phyloP scores from a whole-genome alignment of 1,284 basidiomycete species.

The Ganoderma boninense region DNA sequence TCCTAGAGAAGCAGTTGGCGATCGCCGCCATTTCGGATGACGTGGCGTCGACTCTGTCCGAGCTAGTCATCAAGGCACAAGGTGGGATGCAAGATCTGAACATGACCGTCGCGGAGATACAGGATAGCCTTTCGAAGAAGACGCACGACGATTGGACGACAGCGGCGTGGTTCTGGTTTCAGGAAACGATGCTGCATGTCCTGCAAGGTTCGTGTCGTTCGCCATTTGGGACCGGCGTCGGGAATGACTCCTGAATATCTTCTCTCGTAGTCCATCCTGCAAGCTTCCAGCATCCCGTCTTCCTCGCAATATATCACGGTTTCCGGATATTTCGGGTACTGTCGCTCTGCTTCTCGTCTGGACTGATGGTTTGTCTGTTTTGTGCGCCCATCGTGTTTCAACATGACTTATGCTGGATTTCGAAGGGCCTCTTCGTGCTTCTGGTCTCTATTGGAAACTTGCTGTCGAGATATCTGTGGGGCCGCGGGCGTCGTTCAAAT shows the following conservation, averaged over 20 bases:
- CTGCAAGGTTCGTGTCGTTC: conserved; percentile 31
- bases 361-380: conserved; percentile 34
- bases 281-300: conserved; percentile 29
- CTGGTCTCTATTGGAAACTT: conserved; percentile 20
- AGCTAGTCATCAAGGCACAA: conserved; percentile 48
- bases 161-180: conserved; percentile 26
- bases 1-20: conserved; percentile 46
- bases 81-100: conserved; percentile 57
- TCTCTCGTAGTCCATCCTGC: conserved; percentile 31
- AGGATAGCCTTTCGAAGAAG: conserved; percentile 34
- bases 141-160: conserved; percentile 9
- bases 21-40: conserved; percentile 44
- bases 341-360: conserved; percentile 31
- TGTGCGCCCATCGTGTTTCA: neutral
- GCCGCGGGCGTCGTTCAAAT: neutral
- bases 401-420: neutral
- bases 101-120: conserved; percentile 48
- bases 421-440: conserved; percentile 26
- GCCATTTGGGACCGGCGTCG: conserved; percentile 5
- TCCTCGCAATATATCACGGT: conserved; percentile 21
- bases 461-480: conserved; percentile 1
- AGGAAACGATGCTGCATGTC: conserved; percentile 25
- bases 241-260: neutral
- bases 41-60: conserved; percentile 46
- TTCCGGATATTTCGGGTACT: conserved; percentile 29